Evolutionary conservation across 2,329 filamentous ascomycete genomes (phyloP).

Genomic region (Cryphonectria parasitica): DNA sequence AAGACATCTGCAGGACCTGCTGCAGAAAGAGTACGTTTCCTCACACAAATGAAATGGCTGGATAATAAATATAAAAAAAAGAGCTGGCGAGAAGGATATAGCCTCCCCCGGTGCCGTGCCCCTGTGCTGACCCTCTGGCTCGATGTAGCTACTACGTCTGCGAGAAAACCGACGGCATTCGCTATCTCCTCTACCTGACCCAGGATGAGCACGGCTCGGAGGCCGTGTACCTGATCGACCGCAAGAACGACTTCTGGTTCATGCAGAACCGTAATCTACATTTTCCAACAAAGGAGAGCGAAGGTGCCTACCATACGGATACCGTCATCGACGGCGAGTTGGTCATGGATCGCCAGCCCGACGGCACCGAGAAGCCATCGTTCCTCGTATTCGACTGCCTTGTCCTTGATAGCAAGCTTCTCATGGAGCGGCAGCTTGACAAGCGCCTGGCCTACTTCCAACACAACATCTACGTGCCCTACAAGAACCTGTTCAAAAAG

Average conservation of each 20-base stretch:
- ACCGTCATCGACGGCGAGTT: conserved; percentile 94
- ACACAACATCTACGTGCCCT: conserved; percentile 74
- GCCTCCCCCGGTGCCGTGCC: background rate
- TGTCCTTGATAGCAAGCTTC: conserved; percentile 73
- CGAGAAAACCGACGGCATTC: conserved; percentile 96
- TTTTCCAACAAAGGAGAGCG: conserved; percentile 73
- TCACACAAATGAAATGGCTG: background rate
- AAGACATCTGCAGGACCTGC: conserved; percentile 80
- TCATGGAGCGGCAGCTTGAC: conserved; percentile 81
- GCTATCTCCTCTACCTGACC: conserved; percentile 92
- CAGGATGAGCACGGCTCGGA: conserved; percentile 64
- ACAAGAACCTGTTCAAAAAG: conserved; percentile 63
- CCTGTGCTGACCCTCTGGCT: background rate
- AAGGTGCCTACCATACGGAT: conserved; percentile 71
- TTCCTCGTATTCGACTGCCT: conserved; percentile 96
- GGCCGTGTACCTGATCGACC: conserved; percentile 91
- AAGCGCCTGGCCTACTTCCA: conserved; percentile 89
- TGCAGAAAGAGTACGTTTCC: conserved; percentile 69
- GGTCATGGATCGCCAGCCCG: conserved; percentile 76
- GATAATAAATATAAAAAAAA: too few species aligned
- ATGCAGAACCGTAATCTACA: conserved; percentile 72
- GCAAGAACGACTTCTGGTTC: conserved; percentile 96
- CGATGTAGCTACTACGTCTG: conserved; percentile 82
- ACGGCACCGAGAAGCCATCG: conserved; percentile 71
- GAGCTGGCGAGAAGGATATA: background rate